Base-by-base conservation (phyloP, 768 basidiomycete genomes). In the Xanthoconium purpureum region DNA sequence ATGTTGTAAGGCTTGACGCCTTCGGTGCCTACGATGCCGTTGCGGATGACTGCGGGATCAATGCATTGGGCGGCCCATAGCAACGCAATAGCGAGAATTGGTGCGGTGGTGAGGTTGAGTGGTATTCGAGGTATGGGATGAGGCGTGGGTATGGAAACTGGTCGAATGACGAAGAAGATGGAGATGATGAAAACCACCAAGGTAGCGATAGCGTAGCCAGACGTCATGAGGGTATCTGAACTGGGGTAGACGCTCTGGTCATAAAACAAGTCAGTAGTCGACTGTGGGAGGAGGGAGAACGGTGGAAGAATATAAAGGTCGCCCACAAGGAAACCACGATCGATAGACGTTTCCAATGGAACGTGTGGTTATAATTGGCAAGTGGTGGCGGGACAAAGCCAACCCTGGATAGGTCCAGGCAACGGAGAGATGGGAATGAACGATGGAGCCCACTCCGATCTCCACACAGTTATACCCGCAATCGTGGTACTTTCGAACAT, bases 1-100 rank as follows among this genome's bases (percentile, higher is more conserved):
- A 98, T 94, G 68, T 97, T 91, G 66, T 94, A 91, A 0, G 95
- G 95, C 61, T 89, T 83, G 28, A 98, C 81, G 5, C 88, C 88
- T 56, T 87, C 87, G 1, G 79, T 77, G 6, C 89, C 89, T 9
- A 95, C 84, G 50, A 96, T 92, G 2, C 95, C 95, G 56, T 82
- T 73, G 15, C 86, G 79, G 38, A 96, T 79, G 11, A 80, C 82
- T 0, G 59, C 30, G 0, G 66, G 54, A 52, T 77, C 63, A 38
- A 84, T 63, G 57, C 83, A 84, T 60, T 82, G 80, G 0, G 81
- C 68, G 3, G 82, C 82, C 83, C 81, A 82, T 17, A 84, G 64
- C 36, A 84, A 63, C 3, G 75, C 74, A 28, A 84, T 81, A 12
- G 79, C 76, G 47, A 79, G 62, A 20, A 83, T 80, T 1, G 83